These are phyloP conservation scores for Neurospora terricola DNA, from an alignment of 495 filamentous ascomycete genomes.

Conservation along the genomic window DNA sequence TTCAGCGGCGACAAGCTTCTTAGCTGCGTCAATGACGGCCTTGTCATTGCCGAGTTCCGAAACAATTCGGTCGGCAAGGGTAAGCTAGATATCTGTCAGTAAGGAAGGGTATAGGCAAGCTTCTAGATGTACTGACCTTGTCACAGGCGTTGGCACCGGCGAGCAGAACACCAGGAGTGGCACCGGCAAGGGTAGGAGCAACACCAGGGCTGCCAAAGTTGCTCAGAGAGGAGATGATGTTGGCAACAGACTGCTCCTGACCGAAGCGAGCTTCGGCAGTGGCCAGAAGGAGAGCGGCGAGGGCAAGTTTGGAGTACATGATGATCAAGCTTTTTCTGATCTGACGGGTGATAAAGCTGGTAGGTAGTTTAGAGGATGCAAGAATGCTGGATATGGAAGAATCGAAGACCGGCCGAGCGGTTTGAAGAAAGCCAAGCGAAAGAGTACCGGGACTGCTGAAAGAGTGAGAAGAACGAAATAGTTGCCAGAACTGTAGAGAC, in stretches of 20 bases:
- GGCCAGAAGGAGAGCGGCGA: constrained; percentile 34
- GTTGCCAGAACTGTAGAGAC: constrained; percentile 41
- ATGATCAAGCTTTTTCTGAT: constrained; percentile 13
- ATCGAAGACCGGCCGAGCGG: constrained; percentile 28
- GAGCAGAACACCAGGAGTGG: constrained; percentile 42
- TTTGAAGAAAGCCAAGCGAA: constrained; percentile 15
- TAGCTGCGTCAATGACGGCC: constrained; percentile 45
- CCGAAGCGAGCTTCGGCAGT: constrained; percentile 45
- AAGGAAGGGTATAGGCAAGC: background rate
- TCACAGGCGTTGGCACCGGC: constrained; percentile 48
- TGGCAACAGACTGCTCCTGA: constrained; percentile 39
- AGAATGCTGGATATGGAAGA: constrained; percentile 16
- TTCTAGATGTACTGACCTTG: constrained; percentile 27
- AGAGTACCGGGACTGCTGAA: constrained; percentile 21
- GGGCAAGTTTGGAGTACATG: constrained; percentile 37
- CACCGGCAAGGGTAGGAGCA: constrained; percentile 45
- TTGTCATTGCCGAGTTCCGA: constrained; percentile 40
- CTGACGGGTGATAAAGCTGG: constrained; percentile 11
- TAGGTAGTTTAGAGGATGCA: constrained; percentile 6
- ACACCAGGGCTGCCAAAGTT: constrained; percentile 39
- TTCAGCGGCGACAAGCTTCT: constrained; percentile 51
- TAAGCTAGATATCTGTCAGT: constrained; percentile 30
- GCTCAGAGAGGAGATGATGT: constrained; percentile 32
- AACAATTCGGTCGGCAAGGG: constrained; percentile 48
- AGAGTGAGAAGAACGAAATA: constrained; percentile 31